Conservation (phyloP, 208 protist genomes). For the Histomonas meleagridis region DNA sequence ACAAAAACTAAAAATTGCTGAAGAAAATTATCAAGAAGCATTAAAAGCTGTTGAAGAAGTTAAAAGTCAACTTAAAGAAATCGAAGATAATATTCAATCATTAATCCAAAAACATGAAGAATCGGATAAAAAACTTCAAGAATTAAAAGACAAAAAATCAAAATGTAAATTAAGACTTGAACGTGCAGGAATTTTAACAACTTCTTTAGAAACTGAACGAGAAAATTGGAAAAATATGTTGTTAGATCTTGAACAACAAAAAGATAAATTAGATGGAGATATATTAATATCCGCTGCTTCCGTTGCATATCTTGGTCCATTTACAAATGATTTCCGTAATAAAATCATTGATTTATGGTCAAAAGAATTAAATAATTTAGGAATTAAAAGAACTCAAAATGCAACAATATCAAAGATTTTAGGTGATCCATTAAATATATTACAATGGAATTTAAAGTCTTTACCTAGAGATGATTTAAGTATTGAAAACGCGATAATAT, state of each 20-base stretch:
- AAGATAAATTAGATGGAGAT: constrained; percentile 70
- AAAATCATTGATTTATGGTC: constrained; percentile 66
- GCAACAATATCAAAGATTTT: constrained; percentile 62
- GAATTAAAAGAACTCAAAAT: constrained; percentile 48
- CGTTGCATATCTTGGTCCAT: constrained; percentile 77
- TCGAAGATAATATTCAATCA: constrained; percentile 58
- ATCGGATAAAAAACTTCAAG: not conserved
- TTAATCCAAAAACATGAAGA: constrained; percentile 46
- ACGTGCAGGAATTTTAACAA: constrained; percentile 78
- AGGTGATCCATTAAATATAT: constrained; percentile 76
- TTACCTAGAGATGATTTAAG: constrained; percentile 82
- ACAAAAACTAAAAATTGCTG: constrained; percentile 67
- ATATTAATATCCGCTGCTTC: constrained; percentile 78
- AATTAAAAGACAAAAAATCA: constrained; percentile 31
- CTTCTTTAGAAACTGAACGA: constrained; percentile 46
- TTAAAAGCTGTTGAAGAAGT: constrained; percentile 69
- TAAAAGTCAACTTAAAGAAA: constrained; percentile 68
- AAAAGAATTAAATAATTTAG: constrained; percentile 48
- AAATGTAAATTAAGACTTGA: constrained; percentile 53
- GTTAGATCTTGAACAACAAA: constrained; percentile 41
- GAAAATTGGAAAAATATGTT: not conserved
- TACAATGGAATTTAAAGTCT: constrained; percentile 81
- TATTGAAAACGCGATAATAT: constrained; percentile 75
- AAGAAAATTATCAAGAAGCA: constrained; percentile 67
- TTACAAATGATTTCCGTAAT: constrained; percentile 73